Conservation (phyloP, 495 filamentous ascomycete genomes). For the Staphylotrichum tortipilum region DNA sequence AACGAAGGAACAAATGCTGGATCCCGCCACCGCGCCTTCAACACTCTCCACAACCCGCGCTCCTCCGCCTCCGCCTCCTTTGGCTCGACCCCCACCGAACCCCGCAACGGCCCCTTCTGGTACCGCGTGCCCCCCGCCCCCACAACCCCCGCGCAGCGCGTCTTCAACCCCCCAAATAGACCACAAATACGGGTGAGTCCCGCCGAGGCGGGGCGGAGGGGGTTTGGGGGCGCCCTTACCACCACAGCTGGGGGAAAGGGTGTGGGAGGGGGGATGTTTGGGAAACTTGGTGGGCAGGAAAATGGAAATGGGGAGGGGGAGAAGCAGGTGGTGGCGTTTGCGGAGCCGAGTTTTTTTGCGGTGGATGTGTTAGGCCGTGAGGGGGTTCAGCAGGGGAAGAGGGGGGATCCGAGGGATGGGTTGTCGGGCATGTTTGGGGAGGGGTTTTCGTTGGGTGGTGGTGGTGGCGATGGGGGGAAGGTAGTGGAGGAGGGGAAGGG, state of each 20-base stretch:
- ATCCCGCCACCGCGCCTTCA: conserved; percentile 43
- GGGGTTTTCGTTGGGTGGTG: conserved; percentile 5
- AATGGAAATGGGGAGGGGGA: neutral
- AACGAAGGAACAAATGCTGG: too few relatives aligned
- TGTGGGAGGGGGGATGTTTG: neutral
- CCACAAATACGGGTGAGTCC: conserved; percentile 38
- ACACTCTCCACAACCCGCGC: conserved; percentile 32
- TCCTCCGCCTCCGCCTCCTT: conserved; percentile 48
- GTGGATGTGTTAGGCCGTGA: neutral
- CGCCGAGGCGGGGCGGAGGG: conserved; percentile 4
- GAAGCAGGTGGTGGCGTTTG: conserved; percentile 5
- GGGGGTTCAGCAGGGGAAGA: neutral
- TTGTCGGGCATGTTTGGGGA: conserved; percentile 12
- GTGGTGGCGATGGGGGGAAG: neutral
- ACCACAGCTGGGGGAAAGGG: neutral
- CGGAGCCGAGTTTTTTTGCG: conserved; percentile 13
- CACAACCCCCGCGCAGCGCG: conserved; percentile 51
- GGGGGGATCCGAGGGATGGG: conserved; percentile 11
- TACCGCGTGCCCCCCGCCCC: conserved; percentile 58
- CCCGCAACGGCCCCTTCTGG: conserved; percentile 40
- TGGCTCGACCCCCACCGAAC: conserved; percentile 41
- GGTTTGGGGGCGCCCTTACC: neutral
- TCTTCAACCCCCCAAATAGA: conserved; percentile 52
- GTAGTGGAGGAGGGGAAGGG: neutral
- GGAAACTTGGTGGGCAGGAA: neutral